Evolutionary conservation across 2,329 filamentous ascomycete species (phyloP), one percentile per base, ranked within the genome.

Genomic region (Colletotrichum camelliae): DNA sequence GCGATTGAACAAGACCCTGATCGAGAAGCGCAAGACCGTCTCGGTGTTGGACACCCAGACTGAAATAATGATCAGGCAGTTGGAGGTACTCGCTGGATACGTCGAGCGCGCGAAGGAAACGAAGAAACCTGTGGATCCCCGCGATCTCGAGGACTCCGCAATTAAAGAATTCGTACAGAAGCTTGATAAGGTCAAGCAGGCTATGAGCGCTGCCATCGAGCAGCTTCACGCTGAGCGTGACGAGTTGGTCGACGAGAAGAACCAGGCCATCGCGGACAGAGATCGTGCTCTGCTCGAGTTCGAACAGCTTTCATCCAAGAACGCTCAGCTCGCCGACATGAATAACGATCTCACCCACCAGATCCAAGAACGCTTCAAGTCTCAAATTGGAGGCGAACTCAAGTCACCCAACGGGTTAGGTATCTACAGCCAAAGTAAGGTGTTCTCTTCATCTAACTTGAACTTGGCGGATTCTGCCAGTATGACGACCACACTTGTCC

Each of bases 211-310:
- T 4, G 83, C 87, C 18, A 89, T 94, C 48, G 91, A 93, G 82
- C 87, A 90, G 77, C 87, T 93, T 31, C 90, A 92, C 76, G 87
- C 90, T 48, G 95, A 96, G 84, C 93, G 95, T 76, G 95, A 97
- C 81, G 92, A 95, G 78, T 86, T 98, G 15, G 87, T 96, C 1
- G 95, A 98, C 72, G 96, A 98, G 83, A 95, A 96, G 82, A 93
- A 93, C 74, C 94, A 93, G 80, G 91, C 97, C 29, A 92, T 94
- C 52, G 93, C 94, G 68, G 94, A 97, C 87, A 95, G 97, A 80
- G 96, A 98, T 84, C 95, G 97, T 82, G 96, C 95, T 16, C 93
- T 98, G 80, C 92, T 98, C 81, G 97, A 99, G 82, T 98, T 98
- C 81, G 97, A 98, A 86, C 95, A 97, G 81, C 88, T 99, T 60